A percentile compares a stretch with the other conserved stretches of the same genome.
phyloP scores from a whole-genome alignment of 805 yeast species.

The Starmerella apis region DNA sequence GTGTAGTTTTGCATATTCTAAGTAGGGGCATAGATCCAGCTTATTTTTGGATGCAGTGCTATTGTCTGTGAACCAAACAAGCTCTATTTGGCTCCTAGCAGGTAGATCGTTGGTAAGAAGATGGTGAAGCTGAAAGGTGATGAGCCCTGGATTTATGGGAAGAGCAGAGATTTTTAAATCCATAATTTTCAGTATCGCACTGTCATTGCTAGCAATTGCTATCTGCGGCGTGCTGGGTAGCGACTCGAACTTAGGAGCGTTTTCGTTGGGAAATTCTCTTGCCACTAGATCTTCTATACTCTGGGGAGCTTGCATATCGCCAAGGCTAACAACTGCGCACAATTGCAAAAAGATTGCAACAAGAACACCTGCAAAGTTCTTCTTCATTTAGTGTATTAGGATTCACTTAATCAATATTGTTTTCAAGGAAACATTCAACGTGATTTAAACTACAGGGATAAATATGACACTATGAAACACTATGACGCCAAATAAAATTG shows the following conservation, averaged over 20 bases:
- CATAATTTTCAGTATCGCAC: conserved; percentile 24
- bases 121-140: conserved; percentile 24
- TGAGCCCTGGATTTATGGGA: conserved; percentile 28
- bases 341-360: no score
- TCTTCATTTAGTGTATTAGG: background rate
- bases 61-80: conserved; percentile 22
- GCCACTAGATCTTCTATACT: conserved; percentile 16
- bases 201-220: conserved; percentile 24
- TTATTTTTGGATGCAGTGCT: conserved; percentile 20
- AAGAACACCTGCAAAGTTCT: no score
- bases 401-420: no score
- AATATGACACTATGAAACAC: no score
- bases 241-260: conserved; percentile 15
- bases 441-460: no score
- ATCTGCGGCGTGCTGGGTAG: conserved; percentile 15
- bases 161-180: conserved; percentile 25
- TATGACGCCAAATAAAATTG: no score
- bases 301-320: conserved; percentile 9
- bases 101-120: conserved; percentile 24
- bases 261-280: conserved; percentile 16
- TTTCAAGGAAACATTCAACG: no score
- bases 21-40: conserved; percentile 27
- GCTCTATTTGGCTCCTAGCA: conserved; percentile 20
- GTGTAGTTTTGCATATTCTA: conserved; percentile 23
- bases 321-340: background rate